phyloP scores from a whole-genome alignment of 2,329 filamentous ascomycete species.

The Epichloe gansuensis region DNA sequence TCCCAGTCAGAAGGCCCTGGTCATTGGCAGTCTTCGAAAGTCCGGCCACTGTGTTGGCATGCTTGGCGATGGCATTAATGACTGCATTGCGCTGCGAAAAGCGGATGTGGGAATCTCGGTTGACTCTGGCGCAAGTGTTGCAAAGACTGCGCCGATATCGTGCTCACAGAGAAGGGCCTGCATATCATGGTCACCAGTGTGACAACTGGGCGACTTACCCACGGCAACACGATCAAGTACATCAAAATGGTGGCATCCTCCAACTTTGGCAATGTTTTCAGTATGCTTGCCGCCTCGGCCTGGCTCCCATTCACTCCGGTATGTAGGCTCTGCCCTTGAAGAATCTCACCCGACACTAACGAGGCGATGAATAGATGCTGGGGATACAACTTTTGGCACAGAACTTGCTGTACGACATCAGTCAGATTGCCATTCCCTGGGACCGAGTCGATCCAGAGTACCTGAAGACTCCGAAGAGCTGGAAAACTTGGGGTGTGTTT shows the following conservation, averaged over 20 bases:
- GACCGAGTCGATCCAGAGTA: conserved; percentile 17
- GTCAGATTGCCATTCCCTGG: conserved; percentile 19
- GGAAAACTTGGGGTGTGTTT: conserved; percentile 11
- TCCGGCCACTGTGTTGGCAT: conserved; percentile 17
- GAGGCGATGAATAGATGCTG: conserved; percentile 9
- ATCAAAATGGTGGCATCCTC: conserved; percentile 21
- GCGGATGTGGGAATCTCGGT: conserved; percentile 19
- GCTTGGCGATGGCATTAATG: conserved; percentile 19
- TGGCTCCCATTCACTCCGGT: conserved; percentile 17
- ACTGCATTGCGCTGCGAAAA: conserved; percentile 16
- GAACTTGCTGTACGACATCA: conserved; percentile 19
- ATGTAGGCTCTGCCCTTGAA: background rate
- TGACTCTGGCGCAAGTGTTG: conserved; percentile 17
- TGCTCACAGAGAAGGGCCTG: conserved; percentile 19
- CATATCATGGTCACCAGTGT: conserved; percentile 16
- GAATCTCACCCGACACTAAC: background rate
- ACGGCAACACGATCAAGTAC: conserved; percentile 19
- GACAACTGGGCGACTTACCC: conserved; percentile 14
- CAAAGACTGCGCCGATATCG: conserved; percentile 18
- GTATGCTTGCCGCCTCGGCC: conserved; percentile 15
- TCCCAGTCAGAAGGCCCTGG: conserved; percentile 15
- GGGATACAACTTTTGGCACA: conserved; percentile 16
- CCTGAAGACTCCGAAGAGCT: conserved; percentile 14
- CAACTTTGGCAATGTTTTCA: conserved; percentile 20
- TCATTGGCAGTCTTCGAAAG: conserved; percentile 13